Conservation (phyloP, 1,139 yeast genomes). For the Sugiyamaella sp. region DNA sequence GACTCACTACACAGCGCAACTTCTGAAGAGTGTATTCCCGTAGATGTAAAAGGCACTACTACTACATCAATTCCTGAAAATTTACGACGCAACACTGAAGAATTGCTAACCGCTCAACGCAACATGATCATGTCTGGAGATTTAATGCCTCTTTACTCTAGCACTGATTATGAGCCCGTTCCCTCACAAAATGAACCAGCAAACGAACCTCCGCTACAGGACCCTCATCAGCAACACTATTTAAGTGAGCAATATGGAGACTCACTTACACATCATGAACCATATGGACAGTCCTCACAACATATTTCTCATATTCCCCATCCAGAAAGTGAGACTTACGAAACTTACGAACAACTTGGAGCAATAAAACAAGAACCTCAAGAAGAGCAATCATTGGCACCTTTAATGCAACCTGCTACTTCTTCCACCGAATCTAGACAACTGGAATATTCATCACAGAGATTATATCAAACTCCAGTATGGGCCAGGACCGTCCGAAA, state of each 20-base stretch:
- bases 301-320: background rate
- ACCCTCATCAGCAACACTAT: background rate
- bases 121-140: slow-evolving; percentile 1
- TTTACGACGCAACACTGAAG: background rate
- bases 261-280: background rate
- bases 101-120: background rate
- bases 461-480: background rate
- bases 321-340: background rate
- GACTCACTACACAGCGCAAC: slow-evolving; percentile 8
- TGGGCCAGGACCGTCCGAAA: slow-evolving; percentile 1
- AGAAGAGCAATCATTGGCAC: background rate
- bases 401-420: background rate
- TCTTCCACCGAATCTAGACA: background rate
- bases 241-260: background rate
- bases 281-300: background rate
- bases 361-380: background rate
- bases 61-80: background rate
- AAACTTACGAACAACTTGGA: background rate
- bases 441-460: background rate
- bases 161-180: slow-evolving; percentile 1
- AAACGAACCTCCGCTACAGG: background rate
- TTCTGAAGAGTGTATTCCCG: slow-evolving; percentile 11
- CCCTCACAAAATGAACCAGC: background rate
- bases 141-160: slow-evolving; percentile 1
- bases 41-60: background rate